Evolutionary conservation across 2,329 filamentous ascomycete genomes (phyloP), one percentile per base, ranked within the genome.

Genomic region (Fusarium clavum): DNA sequence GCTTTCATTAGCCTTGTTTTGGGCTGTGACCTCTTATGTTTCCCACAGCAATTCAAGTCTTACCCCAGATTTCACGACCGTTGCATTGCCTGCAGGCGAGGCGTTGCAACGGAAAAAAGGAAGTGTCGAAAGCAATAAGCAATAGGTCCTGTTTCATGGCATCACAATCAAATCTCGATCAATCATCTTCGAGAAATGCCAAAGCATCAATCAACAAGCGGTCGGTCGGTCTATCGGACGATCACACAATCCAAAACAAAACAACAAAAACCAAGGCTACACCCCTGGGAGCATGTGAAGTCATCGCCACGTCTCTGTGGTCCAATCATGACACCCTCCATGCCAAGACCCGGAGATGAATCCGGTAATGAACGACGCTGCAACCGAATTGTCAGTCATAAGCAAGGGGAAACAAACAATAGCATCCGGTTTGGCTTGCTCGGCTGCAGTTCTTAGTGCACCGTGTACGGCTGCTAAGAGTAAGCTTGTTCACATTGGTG

Each of bases 261-360:
- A 53, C 40, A 25, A 45, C 32, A 18, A 47, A 57, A 52, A 52
- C 29, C 58, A 69, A 64, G 64, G 59, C 45, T 47, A 61, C 59
- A 57, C 40, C 56, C 49, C 54, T 14, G 34, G 48, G 49, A 61
- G 30, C 61, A 55, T 54, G 71, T 76, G 74, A 76, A 75, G 74
- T 76, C 74, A 76, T 75, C 45, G 64, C 59, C 68, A 69, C 67
- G 66, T 55, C 62, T 61, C 49, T n/a, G 30, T 60, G 45, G 57
- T 38, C 71, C 73, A 75, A 75, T 74, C 73, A 74, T 51, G 45
- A 46, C 57, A 38, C 32, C 24, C 43, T 57, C 25, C 20, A 43
- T 47, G 57, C 59, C 68, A 66, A 64, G 60, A 43, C 41, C 52
- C 44, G 44, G 49, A 51, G 69, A 72, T 72, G 70, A 46, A 73